Evolutionary conservation across 805 yeast genomes (phyloP).

Genomic region (Saccharomycopsis vini): DNA sequence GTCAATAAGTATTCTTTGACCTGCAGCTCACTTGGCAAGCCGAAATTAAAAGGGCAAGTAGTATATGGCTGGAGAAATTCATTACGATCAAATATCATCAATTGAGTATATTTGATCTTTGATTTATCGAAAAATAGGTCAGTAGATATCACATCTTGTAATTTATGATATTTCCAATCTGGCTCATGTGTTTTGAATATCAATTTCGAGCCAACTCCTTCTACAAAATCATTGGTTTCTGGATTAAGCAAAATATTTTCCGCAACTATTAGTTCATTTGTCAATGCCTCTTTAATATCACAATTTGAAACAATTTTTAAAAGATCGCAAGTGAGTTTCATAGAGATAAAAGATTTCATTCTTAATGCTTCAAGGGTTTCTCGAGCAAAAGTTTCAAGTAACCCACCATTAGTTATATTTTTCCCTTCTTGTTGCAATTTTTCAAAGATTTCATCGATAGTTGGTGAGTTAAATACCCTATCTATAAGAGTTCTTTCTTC

Average conservation of each 20-base stretch:
- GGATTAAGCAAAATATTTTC: conserved; percentile 57
- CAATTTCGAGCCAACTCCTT: conserved; percentile 58
- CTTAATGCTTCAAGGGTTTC: conserved; percentile 47
- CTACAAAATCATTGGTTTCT: conserved; percentile 49
- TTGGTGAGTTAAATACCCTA: conserved; percentile 44
- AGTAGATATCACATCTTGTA: too few relatives aligned
- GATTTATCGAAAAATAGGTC: neutral
- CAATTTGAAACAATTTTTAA: conserved; percentile 50
- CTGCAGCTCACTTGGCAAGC: neutral
- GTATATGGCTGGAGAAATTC: neutral
- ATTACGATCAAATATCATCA: neutral
- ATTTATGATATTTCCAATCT: conserved; percentile 43
- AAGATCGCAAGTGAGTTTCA: conserved; percentile 61
- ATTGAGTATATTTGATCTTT: neutral
- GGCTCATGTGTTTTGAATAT: conserved; percentile 52
- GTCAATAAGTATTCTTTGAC: neutral
- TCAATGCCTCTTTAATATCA: conserved; percentile 56
- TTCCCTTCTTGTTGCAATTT: neutral
- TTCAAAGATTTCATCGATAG: conserved; percentile 11
- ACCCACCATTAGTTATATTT: too few relatives aligned
- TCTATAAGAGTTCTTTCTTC: conserved; percentile 47
- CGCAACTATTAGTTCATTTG: conserved; percentile 67
- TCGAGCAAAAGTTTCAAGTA: too few relatives aligned
- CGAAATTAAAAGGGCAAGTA: neutral
- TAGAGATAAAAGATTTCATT: conserved; percentile 65